Evolutionary conservation across 129 eudicot genomes (phyloP).

Genomic region (Flaveria sonorensis): DNA sequence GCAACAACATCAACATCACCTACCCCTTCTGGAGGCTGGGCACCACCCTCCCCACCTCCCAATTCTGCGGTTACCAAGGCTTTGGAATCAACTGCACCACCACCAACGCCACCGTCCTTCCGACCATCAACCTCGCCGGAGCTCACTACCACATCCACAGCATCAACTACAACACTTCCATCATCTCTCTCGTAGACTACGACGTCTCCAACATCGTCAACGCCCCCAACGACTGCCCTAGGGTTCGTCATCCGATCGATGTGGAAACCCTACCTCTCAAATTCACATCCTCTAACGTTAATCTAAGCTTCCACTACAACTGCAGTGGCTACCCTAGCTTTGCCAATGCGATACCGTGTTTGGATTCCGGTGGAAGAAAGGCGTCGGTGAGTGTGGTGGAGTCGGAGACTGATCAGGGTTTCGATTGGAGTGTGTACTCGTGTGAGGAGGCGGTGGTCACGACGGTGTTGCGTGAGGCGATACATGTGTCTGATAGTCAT

Average conservation of each 20-base stretch:
- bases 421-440: conserved; percentile 7
- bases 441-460: conserved; percentile 5
- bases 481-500: neutral
- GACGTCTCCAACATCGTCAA: neutral
- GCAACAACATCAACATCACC: neutral
- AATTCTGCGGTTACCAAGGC: conserved; percentile 11
- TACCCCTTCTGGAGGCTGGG: conserved; percentile 5
- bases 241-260: neutral
- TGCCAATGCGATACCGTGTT: neutral
- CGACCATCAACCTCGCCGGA: neutral
- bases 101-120: neutral
- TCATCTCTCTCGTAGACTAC: neutral
- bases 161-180: neutral
- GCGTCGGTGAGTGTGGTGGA: neutral
- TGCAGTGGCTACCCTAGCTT: conserved; percentile 4
- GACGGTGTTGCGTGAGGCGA: conserved; percentile 12
- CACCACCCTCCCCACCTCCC: neutral
- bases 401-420: neutral
- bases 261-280: neutral
- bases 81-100: conserved; percentile 13
- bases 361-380: neutral
- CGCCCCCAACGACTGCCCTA: conserved; percentile 8
- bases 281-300: neutral
- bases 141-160: neutral
- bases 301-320: conserved; percentile 3